These are phyloP conservation scores for Phytophthora crassamura DNA, from an alignment of 352 stramenopile species.

Conservation along the genomic window DNA sequence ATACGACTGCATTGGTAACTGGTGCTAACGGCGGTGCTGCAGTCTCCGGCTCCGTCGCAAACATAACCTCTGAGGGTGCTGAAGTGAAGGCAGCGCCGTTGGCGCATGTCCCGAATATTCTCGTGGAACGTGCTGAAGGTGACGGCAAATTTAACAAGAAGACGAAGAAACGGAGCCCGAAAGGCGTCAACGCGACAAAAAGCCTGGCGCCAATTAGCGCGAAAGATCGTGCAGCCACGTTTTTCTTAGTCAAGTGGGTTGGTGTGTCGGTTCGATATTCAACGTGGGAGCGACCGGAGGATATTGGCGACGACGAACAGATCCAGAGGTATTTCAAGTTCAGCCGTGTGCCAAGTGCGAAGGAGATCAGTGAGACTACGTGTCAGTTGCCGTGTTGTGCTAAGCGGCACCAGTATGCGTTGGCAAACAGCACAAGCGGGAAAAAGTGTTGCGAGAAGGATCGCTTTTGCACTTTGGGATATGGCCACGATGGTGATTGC, in stretches of 20 bases:
- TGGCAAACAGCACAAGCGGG: conserved; percentile 43
- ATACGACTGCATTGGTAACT: conserved; percentile 1
- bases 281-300: conserved; percentile 88
- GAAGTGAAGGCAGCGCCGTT: conserved; percentile 12
- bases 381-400: conserved; percentile 89
- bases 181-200: conserved; percentile 29
- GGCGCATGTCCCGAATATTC: conserved; percentile 54
- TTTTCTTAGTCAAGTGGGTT: conserved; percentile 91
- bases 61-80: conserved; percentile 2
- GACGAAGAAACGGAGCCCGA: conserved; percentile 40
- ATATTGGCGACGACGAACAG: conserved; percentile 90
- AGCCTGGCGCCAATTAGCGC: conserved; percentile 33
- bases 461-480: conserved; percentile 84
- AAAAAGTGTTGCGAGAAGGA: conserved; percentile 81
- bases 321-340: conserved; percentile 92
- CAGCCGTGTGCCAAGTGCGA: conserved; percentile 79
- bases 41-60: conserved; percentile 1
- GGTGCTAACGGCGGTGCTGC: neutral
- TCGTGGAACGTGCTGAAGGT: conserved; percentile 51
- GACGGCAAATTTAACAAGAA: conserved; percentile 83
- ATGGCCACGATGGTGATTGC: conserved; percentile 75
- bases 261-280: conserved; percentile 86
- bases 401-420: conserved; percentile 72
- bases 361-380: conserved; percentile 84
- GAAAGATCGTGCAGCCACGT: conserved; percentile 63